Evolutionary conservation across 2,329 filamentous ascomycete species (phyloP).

Genomic region (Boeremia exigua): DNA sequence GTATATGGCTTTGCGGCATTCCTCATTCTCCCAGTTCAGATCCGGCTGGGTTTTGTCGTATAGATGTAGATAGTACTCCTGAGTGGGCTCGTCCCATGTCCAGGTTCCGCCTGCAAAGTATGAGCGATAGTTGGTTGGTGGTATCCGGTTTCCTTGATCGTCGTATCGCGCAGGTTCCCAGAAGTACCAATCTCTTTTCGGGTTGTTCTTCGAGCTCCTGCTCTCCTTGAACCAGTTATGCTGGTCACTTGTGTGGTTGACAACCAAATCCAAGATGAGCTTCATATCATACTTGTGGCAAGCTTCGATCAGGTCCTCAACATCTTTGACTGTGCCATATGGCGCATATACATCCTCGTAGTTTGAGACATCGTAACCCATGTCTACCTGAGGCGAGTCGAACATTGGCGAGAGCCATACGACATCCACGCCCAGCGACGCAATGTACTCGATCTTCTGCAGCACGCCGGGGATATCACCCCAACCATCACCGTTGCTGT

Average conservation of each 20-base stretch:
- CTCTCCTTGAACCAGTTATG: constrained; percentile 76
- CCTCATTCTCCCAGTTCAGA: constrained; percentile 56
- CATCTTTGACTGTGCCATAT: constrained; percentile 71
- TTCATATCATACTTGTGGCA: constrained; percentile 70
- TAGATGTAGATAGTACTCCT: constrained; percentile 56
- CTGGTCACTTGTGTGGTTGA: constrained; percentile 78
- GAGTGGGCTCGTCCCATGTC: constrained; percentile 55
- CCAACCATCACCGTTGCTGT: constrained; percentile 64
- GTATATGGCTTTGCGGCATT: constrained; percentile 54
- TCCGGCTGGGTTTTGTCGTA: constrained; percentile 57
- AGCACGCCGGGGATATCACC: constrained; percentile 70
- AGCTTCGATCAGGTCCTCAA: constrained; percentile 66
- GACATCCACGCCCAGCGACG: constrained; percentile 64
- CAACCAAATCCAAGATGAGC: constrained; percentile 75
- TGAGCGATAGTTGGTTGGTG: constrained; percentile 62
- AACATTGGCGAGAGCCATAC: constrained; percentile 74
- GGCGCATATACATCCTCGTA: constrained; percentile 69
- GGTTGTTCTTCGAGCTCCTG: constrained; percentile 64
- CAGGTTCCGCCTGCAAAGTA: constrained; percentile 49
- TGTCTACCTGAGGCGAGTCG: constrained; percentile 68
- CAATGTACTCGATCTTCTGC: constrained; percentile 64
- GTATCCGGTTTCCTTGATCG: constrained; percentile 58
- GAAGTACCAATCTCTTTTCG: constrained; percentile 75
- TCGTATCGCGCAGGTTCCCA: constrained; percentile 66
- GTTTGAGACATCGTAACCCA: constrained; percentile 74